These are phyloP conservation scores for Pholiota conissans DNA, from an alignment of 768 basidiomycete genomes.

Conservation along the genomic window DNA sequence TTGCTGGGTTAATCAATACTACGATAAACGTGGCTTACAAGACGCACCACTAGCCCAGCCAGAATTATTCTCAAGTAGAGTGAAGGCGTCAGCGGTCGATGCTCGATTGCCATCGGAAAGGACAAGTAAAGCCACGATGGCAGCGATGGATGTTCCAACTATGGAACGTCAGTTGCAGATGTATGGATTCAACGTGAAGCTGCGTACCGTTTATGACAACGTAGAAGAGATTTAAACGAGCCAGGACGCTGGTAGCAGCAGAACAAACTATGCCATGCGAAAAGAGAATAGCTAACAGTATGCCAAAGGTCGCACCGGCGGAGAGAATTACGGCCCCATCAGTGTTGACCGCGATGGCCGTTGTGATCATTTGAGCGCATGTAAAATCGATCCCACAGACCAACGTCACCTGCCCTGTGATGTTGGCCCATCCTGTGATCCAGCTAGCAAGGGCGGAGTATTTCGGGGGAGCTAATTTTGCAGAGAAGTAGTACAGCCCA, in stretches of 20 bases:
- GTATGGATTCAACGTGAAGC: conserved; percentile 12
- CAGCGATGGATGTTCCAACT: conserved; percentile 69
- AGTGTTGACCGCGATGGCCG: conserved; percentile 62
- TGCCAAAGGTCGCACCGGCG: conserved; percentile 65
- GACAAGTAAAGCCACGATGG: conserved; percentile 60
- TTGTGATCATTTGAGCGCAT: conserved; percentile 78
- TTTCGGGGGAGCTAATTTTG: conserved; percentile 65
- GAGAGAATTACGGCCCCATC: conserved; percentile 53
- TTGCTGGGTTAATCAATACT: not conserved
- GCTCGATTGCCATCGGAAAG: conserved; percentile 55
- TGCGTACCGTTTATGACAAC: conserved; percentile 58
- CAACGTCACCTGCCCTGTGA: conserved; percentile 63
- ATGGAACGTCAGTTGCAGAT: not conserved
- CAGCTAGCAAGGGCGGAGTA: conserved; percentile 50
- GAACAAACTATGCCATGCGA: conserved; percentile 74
- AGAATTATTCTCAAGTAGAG: conserved; percentile 68
- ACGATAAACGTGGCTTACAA: not conserved
- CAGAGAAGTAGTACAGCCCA: conserved; percentile 78
- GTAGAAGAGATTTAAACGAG: conserved; percentile 70
- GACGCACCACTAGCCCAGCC: conserved; percentile 63
- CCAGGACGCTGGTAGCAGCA: conserved; percentile 62
- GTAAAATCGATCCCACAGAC: conserved; percentile 79
- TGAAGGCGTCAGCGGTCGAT: conserved; percentile 70
- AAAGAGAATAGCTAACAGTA: conserved; percentile 62
- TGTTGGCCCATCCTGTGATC: conserved; percentile 62